A percentile compares a stretch with the other conserved stretches of the same genome.
Conservation (phyloP, 2,329 filamentous ascomycete genomes). For the Neospermospora avenae region DNA sequence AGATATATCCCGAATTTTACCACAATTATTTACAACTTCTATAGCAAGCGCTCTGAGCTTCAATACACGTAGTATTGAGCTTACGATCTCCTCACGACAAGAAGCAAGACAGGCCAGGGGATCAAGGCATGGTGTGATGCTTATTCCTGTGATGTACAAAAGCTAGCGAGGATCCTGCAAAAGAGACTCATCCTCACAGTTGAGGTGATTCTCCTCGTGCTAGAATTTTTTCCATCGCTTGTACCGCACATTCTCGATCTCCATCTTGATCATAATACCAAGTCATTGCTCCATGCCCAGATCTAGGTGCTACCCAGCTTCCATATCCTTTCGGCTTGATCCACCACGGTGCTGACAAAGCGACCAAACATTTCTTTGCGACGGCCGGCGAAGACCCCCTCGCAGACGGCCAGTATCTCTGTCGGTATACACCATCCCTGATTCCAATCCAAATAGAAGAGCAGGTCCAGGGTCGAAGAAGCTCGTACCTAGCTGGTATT, state of each 20-base stretch:
- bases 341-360: background rate
- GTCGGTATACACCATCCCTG: background rate
- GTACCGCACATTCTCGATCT: background rate
- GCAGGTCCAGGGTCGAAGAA: background rate
- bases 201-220: background rate
- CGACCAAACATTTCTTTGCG: background rate
- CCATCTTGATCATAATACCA: constrained; percentile 1
- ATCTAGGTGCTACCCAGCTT: background rate
- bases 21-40: too few relatives aligned
- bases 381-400: background rate
- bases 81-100: too few relatives aligned
- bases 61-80: too few relatives aligned
- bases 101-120: too few relatives aligned
- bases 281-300: background rate
- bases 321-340: background rate
- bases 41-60: too few relatives aligned
- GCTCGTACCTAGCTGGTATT: background rate
- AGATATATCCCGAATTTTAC: too few relatives aligned
- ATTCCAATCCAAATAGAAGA: background rate
- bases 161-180: background rate
- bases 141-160: background rate
- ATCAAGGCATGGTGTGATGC: too few relatives aligned
- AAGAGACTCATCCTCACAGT: background rate
- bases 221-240: background rate
- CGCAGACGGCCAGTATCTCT: background rate